These are phyloP conservation scores for Hypholoma sublateritium DNA, from an alignment of 768 basidiomycete genomes.

Conservation along the genomic window DNA sequence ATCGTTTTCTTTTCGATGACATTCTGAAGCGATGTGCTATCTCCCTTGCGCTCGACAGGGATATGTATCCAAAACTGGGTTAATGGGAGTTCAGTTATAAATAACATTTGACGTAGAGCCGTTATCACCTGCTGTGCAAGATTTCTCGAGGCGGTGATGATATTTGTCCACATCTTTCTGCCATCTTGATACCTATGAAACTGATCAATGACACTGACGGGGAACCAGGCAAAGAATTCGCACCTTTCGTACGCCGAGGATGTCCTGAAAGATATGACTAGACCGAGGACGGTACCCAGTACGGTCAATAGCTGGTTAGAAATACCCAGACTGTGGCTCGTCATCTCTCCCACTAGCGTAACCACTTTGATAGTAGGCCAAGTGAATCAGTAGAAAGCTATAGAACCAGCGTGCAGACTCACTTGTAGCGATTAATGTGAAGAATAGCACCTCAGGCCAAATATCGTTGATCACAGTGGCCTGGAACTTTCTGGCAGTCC, in stretches of 20 bases:
- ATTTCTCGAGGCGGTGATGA: constrained; percentile 56
- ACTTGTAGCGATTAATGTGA: constrained; percentile 60
- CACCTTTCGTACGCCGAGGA: constrained; percentile 69
- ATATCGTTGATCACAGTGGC: constrained; percentile 65
- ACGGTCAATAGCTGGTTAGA: constrained; percentile 61
- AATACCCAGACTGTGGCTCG: constrained; percentile 44
- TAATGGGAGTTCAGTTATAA: background rate
- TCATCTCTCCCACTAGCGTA: constrained; percentile 48
- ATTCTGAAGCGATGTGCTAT: constrained; percentile 38
- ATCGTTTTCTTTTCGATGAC: constrained; percentile 77
- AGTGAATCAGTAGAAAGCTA: background rate
- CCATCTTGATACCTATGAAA: constrained; percentile 60
- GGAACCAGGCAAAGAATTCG: background rate
- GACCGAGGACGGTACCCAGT: constrained; percentile 74
- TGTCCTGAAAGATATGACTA: constrained; percentile 73
- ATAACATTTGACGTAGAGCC: constrained; percentile 3
- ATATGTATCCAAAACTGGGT: constrained; percentile 60
- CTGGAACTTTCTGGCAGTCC: constrained; percentile 50
- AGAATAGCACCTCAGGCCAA: constrained; percentile 65
- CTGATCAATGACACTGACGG: background rate
- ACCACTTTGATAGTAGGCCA: constrained; percentile 48
- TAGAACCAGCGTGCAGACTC: constrained; percentile 7
- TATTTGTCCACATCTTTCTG: constrained; percentile 69
- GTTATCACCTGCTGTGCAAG: constrained; percentile 54
- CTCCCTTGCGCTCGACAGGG: constrained; percentile 38